Base-by-base conservation (phyloP, 768 basidiomycete species). In the Lactifluus volemus region DNA sequence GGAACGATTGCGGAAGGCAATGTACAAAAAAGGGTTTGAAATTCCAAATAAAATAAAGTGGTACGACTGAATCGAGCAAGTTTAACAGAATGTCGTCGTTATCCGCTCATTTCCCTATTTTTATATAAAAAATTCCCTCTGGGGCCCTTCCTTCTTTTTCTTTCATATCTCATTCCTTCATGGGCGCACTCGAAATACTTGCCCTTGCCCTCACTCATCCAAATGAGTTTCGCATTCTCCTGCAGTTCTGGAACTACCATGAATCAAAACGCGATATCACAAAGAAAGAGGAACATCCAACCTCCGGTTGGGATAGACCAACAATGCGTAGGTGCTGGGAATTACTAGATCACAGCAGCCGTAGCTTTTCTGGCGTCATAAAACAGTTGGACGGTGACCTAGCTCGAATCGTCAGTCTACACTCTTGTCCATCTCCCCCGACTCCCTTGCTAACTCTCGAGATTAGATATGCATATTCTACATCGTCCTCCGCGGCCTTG, bases 351-450 rank as follows among this genome's bases (percentile, higher is more conserved):
- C 58, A 78, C 73, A 95, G 94, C 4, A 92, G 91, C 66, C 75
- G 96, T 67, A 91, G 87, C 74, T 99, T 97, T 67, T 80, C 92
- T 0, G 84, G 88, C 0, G 96, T 99, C 63, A 92, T 98, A 69
- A 98, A 96, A 74, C 91, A 97, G 73, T 77, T 98, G 4, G 94
- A 99, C 34, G 96, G 94, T 0, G 96, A 98, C 71, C 75, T 99
- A 63, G 94, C 94, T 4, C 78, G 96, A 63, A 89, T 87, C 15
- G 17, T 42, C 15, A 42, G 41, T 42, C 17, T 11, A 17, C 15
- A 11, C 11, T 12, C 38, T 39, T 25, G 25, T 14, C 39, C 6
- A 42, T 4, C 15, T 17, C 11, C 54, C 34, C 21, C 38, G 12
- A 25, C 25, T 25, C 12, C 45, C 60, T 39, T 10, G 6, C 17